These are phyloP conservation scores for Bertia moriformis DNA, from an alignment of 2,329 filamentous ascomycete genomes.

Conservation along the genomic window DNA sequence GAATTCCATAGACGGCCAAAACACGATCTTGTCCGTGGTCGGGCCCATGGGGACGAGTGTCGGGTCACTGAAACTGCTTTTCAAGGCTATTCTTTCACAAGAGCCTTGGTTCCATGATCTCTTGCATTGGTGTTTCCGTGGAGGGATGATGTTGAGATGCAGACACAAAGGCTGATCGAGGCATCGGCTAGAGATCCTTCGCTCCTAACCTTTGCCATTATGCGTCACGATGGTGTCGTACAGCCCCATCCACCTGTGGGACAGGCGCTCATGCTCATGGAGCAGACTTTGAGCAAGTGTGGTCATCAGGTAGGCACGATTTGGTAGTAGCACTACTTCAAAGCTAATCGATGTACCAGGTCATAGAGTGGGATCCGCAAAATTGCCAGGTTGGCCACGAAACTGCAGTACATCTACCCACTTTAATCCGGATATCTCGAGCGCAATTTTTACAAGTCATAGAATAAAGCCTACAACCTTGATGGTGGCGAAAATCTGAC, in stretches of 20 bases:
- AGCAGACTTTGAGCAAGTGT: neutral
- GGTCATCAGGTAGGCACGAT: neutral
- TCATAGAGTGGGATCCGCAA: neutral
- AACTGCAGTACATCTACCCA: too few species aligned
- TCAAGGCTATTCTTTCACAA: constrained; percentile 3
- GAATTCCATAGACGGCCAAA: constrained; percentile 1
- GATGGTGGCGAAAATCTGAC: neutral
- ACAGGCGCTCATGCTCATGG: neutral
- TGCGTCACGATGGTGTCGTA: neutral
- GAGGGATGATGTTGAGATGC: neutral
- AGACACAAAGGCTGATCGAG: neutral
- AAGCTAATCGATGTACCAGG: too few species aligned
- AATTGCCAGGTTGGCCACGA: too few species aligned
- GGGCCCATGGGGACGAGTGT: constrained; percentile 5
- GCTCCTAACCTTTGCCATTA: neutral
- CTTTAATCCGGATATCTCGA: too few species aligned
- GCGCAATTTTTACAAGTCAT: too few species aligned
- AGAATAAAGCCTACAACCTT: neutral
- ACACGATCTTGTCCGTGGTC: constrained; percentile 2
- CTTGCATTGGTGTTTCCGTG: neutral
- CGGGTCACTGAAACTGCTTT: constrained; percentile 4
- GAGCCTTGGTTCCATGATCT: constrained; percentile 3
- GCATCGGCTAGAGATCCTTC: neutral
- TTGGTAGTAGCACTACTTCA: too few species aligned
- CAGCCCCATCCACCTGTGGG: neutral